These are phyloP conservation scores for Drosera spatulata DNA, from an alignment of 179 eudicot genomes.

Conservation along the genomic window DNA sequence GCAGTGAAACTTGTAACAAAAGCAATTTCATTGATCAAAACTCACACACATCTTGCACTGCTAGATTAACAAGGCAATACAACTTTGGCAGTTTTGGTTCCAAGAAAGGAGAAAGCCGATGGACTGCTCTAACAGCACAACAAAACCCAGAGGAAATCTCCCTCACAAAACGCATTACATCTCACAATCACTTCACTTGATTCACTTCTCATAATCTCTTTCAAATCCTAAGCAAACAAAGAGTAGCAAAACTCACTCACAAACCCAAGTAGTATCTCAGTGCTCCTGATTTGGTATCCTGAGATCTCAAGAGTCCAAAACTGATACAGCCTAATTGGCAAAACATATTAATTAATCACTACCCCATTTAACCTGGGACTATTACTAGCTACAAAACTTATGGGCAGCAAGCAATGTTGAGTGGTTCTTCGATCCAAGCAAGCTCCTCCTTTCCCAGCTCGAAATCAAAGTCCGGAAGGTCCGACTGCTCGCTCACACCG, in stretches of 20 bases:
- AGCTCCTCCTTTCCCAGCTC: conserved; percentile 39
- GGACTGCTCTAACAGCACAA: conserved; percentile 59
- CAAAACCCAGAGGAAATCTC: conserved; percentile 29
- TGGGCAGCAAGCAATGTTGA: conserved; percentile 10
- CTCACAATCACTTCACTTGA: too few relatives aligned
- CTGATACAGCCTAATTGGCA: background rate
- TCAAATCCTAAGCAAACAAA: background rate
- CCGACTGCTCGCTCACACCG: conserved; percentile 6
- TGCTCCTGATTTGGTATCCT: background rate
- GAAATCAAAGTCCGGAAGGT: conserved; percentile 48
- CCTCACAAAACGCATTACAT: background rate
- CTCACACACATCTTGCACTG: too few relatives aligned
- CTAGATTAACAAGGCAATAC: too few relatives aligned
- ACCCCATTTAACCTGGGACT: background rate
- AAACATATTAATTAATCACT: background rate
- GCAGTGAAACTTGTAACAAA: too few relatives aligned
- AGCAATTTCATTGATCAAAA: too few relatives aligned
- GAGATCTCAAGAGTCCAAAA: background rate
- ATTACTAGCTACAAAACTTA: conserved; percentile 4
- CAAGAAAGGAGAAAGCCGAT: background rate
- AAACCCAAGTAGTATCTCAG: background rate
- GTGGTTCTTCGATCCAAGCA: conserved; percentile 51
- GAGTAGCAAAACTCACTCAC: background rate
- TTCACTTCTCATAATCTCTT: too few relatives aligned
- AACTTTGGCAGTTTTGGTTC: too few relatives aligned